Percentiles rank a stretch among this genome's conserved stretches.
Conservation (phyloP, 2,329 filamentous ascomycete species). For the Penicillium digitatum region DNA sequence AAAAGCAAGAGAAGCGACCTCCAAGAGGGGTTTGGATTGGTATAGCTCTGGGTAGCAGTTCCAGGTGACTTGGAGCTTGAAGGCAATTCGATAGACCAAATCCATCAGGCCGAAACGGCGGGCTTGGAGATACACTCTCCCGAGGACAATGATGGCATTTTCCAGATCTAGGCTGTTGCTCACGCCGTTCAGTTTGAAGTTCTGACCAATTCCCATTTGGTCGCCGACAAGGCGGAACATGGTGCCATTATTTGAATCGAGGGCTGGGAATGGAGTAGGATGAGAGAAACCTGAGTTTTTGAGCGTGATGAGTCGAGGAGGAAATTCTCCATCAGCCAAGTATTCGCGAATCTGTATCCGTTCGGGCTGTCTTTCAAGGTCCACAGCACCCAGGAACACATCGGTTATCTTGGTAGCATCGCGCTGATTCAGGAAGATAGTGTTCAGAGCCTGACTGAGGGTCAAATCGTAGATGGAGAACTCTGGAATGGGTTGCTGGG, state of each 20-base stretch:
- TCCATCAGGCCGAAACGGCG: conserved; percentile 5
- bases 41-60: conserved; percentile 18
- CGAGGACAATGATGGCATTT: conserved; percentile 8
- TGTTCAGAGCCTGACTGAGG: background rate
- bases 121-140: conserved; percentile 14
- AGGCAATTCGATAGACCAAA: conserved; percentile 7
- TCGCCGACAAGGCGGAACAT: conserved; percentile 8
- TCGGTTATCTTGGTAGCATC: background rate
- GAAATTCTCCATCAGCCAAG: conserved; percentile 1
- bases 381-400: background rate
- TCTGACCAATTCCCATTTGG: background rate
- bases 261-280: background rate
- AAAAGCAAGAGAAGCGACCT: conserved; percentile 2
- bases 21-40: conserved; percentile 12
- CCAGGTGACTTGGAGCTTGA: conserved; percentile 22
- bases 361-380: background rate
- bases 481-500: background rate
- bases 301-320: conserved; percentile 5
- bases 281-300: background rate
- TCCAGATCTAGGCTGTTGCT: conserved; percentile 3
- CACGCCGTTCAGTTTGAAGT: conserved; percentile 5
- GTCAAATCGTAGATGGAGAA: conserved; percentile 2
- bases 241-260: background rate
- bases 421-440: background rate
- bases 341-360: conserved; percentile 6